Conservation (phyloP, 2,329 filamentous ascomycete species). For the Colletotrichum sansevieriae region DNA sequence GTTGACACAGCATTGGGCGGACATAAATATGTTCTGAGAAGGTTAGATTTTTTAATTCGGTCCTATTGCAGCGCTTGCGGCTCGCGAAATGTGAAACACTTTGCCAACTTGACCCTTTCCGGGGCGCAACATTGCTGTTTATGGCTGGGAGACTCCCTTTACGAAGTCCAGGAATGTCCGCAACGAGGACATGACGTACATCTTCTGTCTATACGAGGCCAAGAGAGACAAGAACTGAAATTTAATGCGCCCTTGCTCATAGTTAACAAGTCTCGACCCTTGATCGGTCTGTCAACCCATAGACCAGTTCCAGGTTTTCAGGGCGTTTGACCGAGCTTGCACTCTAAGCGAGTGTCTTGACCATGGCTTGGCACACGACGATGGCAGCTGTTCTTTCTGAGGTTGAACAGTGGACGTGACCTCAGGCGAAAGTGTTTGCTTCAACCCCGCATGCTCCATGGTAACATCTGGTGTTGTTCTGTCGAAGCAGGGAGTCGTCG, state of each 20-base stretch:
- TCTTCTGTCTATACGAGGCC: conserved; percentile 14
- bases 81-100: background rate
- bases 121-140: background rate
- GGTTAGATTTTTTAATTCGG: too few relatives aligned
- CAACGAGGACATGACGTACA: conserved; percentile 17
- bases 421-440: too few relatives aligned
- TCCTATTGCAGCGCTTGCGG: conserved; percentile 3
- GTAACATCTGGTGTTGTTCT: too few relatives aligned
- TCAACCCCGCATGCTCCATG: too few relatives aligned
- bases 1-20: conserved; percentile 19
- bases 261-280: background rate
- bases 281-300: too few relatives aligned
- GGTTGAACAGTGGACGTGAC: too few relatives aligned
- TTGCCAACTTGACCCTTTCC: conserved; percentile 5
- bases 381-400: too few relatives aligned
- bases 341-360: too few relatives aligned
- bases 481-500: too few relatives aligned
- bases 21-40: background rate
- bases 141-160: background rate
- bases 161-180: conserved; percentile 11
- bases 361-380: too few relatives aligned
- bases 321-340: too few relatives aligned
- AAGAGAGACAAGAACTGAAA: background rate
- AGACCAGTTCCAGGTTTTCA: too few relatives aligned
- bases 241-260: background rate